Base-by-base conservation (phyloP, 1,139 yeast species). In the Pichia sp. region DNA sequence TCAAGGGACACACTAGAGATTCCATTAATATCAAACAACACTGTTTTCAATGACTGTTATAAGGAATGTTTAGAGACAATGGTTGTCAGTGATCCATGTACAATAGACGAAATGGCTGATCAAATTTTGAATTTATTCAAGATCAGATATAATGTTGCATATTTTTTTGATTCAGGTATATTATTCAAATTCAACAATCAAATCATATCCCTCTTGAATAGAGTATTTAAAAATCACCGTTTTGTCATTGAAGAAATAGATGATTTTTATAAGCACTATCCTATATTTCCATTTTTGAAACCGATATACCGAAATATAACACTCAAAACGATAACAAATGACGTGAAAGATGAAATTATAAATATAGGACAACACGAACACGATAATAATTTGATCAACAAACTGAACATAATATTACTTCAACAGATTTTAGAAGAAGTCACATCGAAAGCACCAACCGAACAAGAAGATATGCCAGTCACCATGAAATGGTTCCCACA, bases 211-310 rank as follows among this genome's bases (percentile, higher is more conserved):
- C 39, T 56, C 2, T 53, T 59, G 34, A 60, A 58, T 41, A 53
- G 46, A 38, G 46, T 57, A 14, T 49, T 51, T 10, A 43, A 54
- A 18, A 48, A 52, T 19, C 51, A 52, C 31, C 47, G 39, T 1
- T 34, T 34, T 19, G 40, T 52, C 3, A 48, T 39, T 27, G 43
- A 39, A 4, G 42, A 42, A 15, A 47, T 60, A 4, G 60, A 58
- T 18, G 53, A 57, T 3, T 61, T 52, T 43, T 58, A 50, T 38
- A 48, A 51, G 1, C 43, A 55, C 21, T 51, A 58, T 30, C 66
- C 66, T 1, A 54, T 62, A 0, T 44, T 62, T 4, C 62, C 65
- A 0, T 52, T 59, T 4, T 34, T 62, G 22, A 52, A 49, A 38
- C 61, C 60, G 4, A 44, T 58, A 7, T 46, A 40, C 28, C 37